These are phyloP conservation scores for Rhododendron griersonianum DNA, from an alignment of 148 eudicot genomes.

Conservation along the genomic window DNA sequence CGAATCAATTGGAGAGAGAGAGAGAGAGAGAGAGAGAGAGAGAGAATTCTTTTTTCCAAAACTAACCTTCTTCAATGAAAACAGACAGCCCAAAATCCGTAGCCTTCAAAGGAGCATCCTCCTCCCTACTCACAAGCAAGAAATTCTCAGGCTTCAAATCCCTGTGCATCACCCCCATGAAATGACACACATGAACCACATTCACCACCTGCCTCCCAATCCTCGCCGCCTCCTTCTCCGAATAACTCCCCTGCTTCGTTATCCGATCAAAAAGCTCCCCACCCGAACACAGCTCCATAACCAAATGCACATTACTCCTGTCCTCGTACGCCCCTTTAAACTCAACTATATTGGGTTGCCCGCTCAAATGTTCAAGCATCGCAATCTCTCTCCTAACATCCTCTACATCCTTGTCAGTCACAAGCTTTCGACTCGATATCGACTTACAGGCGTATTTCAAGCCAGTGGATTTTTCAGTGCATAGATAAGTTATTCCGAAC, in stretches of 20 bases:
- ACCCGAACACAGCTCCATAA: conserved; percentile 82
- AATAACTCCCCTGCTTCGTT: conserved; percentile 47
- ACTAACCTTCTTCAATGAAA: conserved; percentile 74
- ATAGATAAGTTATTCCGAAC: conserved; percentile 71
- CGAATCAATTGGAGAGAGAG: background rate
- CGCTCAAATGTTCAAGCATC: conserved; percentile 66
- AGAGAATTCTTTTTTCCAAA: background rate
- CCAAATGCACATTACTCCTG: conserved; percentile 42
- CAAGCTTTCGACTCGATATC: conserved; percentile 59
- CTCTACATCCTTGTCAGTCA: conserved; percentile 42
- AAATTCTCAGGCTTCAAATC: conserved; percentile 97
- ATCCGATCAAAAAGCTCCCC: conserved; percentile 88
- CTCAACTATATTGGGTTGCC: conserved; percentile 85
- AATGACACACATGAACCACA: conserved; percentile 95
- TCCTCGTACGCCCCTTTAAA: conserved; percentile 85
- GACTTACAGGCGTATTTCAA: conserved; percentile 65
- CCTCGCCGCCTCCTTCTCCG: conserved; percentile 83
- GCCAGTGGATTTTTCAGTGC: conserved; percentile 56
- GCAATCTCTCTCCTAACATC: conserved; percentile 70
- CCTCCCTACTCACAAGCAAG: conserved; percentile 50
- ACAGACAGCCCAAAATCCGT: conserved; percentile 92
- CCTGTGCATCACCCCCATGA: conserved; percentile 93
- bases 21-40: background rate
- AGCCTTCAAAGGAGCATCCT: conserved; percentile 59
- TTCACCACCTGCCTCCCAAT: conserved; percentile 75